phyloP scores from a whole-genome alignment of 345 rosid genomes.

The Geranium rotundifolium region DNA sequence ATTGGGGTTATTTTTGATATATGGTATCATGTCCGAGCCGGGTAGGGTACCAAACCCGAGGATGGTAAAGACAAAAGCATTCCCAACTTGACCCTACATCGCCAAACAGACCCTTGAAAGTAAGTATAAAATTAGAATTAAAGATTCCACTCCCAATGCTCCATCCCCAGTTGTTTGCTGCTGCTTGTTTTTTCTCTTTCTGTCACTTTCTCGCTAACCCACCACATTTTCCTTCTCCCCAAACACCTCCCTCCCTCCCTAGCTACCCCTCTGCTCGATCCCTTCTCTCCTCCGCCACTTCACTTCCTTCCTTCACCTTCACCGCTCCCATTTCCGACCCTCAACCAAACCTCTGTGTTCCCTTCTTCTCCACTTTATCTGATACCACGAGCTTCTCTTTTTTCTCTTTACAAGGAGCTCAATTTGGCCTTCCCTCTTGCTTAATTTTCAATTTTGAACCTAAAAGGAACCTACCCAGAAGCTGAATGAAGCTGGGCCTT shows the following conservation, averaged over 20 bases:
- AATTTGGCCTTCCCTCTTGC: background rate
- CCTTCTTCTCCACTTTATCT: no score
- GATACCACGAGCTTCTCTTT: background rate
- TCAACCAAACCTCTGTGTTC: background rate
- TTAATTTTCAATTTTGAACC: background rate
- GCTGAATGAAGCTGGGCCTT: no score
- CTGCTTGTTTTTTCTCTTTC: background rate
- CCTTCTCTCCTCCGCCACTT: conserved; percentile 2
- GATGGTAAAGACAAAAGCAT: background rate
- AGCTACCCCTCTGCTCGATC: background rate
- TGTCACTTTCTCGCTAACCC: background rate
- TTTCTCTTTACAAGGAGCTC: background rate
- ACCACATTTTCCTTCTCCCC: background rate
- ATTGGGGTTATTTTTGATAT: no score
- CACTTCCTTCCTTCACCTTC: background rate
- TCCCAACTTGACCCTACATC: background rate
- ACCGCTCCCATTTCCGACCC: background rate
- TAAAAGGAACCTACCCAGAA: background rate
- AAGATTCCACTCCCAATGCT: background rate
- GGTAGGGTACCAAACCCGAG: no score
- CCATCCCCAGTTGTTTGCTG: background rate
- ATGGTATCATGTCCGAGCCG: no score
- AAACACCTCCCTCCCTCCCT: background rate
- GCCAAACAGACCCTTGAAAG: background rate
- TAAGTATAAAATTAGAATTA: no score